These are phyloP conservation scores for Sphagnum contortum DNA, from an alignment of 225 moss, liverwort and hornwort genomes.

Conservation along the genomic window DNA sequence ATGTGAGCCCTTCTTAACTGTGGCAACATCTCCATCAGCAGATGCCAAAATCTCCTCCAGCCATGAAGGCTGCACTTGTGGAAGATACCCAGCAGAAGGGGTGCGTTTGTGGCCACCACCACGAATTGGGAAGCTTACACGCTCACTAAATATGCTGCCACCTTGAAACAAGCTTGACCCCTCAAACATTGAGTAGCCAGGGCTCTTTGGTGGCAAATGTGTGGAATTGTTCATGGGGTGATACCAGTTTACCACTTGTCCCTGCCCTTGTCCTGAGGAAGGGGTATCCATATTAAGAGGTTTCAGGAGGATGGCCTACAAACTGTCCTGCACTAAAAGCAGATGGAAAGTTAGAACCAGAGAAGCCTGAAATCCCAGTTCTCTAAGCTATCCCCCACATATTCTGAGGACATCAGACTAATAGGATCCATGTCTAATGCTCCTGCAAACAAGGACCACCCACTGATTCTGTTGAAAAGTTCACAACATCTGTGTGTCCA, in stretches of 20 bases:
- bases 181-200: constrained; percentile 52
- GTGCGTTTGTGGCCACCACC: constrained; percentile 69
- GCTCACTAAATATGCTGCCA: constrained; percentile 15
- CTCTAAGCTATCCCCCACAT: no score
- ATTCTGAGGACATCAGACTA: no score
- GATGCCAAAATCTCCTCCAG: constrained; percentile 61
- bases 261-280: constrained; percentile 31
- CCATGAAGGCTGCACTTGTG: constrained; percentile 64
- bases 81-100: constrained; percentile 71
- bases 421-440: no score
- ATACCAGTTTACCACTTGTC: constrained; percentile 82
- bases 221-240: constrained; percentile 94
- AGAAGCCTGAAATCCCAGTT: no score
- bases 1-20: constrained; percentile 65
- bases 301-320: no score
- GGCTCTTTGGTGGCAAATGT: constrained; percentile 88
- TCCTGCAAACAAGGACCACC: no score
- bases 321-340: no score
- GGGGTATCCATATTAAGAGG: constrained; percentile 22
- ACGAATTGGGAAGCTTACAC: constrained; percentile 54
- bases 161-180: constrained; percentile 58
- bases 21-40: constrained; percentile 49
- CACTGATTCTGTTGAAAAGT: no score
- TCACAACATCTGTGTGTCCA: no score
- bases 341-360: no score